A percentile compares a stretch with the other conserved stretches of the same genome.
These are phyloP conservation scores for Rhodotorula sp. DNA, from an alignment of 1,284 basidiomycete genomes.

Conservation along the genomic window DNA sequence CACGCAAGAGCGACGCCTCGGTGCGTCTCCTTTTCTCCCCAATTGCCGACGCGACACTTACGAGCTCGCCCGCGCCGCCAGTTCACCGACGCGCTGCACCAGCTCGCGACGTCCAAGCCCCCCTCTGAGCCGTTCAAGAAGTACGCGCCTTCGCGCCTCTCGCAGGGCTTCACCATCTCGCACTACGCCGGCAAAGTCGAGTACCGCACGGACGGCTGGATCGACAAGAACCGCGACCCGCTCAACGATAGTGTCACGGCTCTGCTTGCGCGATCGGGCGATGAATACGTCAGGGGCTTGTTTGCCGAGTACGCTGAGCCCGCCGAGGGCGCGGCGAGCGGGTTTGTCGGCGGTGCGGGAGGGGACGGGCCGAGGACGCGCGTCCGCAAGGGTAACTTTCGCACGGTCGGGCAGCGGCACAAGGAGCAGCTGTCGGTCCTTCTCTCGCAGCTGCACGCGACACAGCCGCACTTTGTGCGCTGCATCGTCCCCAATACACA, in stretches of 20 bases:
- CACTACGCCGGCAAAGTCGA: conserved; percentile 98
- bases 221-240: conserved; percentile 99
- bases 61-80: background rate
- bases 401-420: conserved; percentile 93
- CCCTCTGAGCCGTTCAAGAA: conserved; percentile 57
- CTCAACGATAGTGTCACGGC: conserved; percentile 94
- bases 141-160: conserved; percentile 83
- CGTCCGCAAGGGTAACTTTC: conserved; percentile 93
- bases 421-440: conserved; percentile 92
- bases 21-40: conserved; percentile 3
- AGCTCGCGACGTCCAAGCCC: conserved; percentile 23
- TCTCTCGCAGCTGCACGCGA: conserved; percentile 87
- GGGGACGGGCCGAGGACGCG: conserved; percentile 58
- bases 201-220: conserved; percentile 93
- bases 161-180: conserved; percentile 87
- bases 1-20: conserved; percentile 94
- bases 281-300: conserved; percentile 77
- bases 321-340: conserved; percentile 53
- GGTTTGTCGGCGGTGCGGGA: background rate
- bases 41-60: background rate
- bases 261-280: conserved; percentile 78
- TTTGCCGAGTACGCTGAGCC: conserved; percentile 79
- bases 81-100: conserved; percentile 39
- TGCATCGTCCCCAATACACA: conserved; percentile 95
- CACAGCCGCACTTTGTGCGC: conserved; percentile 97